Evolutionary conservation across 148 eudicot genomes (phyloP).

Genomic region (Fagopyrum tataricum): DNA sequence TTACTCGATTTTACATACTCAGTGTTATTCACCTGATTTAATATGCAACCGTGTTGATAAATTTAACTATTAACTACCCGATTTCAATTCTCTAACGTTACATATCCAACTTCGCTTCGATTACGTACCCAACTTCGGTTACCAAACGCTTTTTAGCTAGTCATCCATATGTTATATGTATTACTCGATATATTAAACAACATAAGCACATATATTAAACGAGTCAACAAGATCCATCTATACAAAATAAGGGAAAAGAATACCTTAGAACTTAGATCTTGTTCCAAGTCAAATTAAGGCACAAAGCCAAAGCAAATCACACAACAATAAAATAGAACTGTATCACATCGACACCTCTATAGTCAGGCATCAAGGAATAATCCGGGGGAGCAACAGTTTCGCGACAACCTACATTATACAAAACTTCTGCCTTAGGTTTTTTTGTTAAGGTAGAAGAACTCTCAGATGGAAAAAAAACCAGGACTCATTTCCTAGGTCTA

Average conservation of each 20-base stretch:
- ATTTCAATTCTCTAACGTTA: too few relatives aligned
- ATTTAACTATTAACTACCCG: too few relatives aligned
- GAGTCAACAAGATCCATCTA: too few relatives aligned
- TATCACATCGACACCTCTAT: background rate
- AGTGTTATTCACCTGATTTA: too few relatives aligned
- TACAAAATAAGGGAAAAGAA: background rate
- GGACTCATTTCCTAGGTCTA: conserved; percentile 47
- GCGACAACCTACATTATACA: conserved; percentile 6
- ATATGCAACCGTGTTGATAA: too few relatives aligned
- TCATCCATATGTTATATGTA: too few relatives aligned
- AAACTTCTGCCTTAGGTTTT: conserved; percentile 7
- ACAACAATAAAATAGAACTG: background rate
- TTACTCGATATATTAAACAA: too few relatives aligned
- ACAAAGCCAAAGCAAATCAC: background rate
- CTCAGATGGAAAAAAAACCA: background rate
- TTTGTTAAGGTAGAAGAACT: background rate
- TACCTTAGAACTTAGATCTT: background rate
- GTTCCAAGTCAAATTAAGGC: background rate
- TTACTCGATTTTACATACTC: too few relatives aligned
- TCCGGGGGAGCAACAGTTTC: background rate
- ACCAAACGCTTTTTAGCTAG: too few relatives aligned
- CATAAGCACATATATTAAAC: too few relatives aligned
- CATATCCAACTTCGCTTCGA: too few relatives aligned
- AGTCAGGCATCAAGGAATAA: conserved; percentile 9
- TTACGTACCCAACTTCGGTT: too few relatives aligned